Evolutionary conservation across 352 stramenopile genomes (phyloP), one percentile per base, ranked within the genome.

Genomic region (Elongisporangium anandrum): DNA sequence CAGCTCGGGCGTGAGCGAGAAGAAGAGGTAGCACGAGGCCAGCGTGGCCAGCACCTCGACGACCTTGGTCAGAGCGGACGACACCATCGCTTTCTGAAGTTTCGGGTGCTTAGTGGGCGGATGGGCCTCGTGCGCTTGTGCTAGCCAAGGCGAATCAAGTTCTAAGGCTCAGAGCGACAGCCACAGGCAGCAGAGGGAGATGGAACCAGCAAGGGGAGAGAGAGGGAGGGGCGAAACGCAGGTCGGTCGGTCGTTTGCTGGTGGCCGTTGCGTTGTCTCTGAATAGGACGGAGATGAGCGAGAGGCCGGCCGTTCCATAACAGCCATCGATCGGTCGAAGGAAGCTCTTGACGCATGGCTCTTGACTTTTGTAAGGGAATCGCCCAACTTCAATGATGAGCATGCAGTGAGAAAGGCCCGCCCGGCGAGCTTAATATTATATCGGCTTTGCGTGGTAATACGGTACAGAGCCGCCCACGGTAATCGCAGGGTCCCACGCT

Each of bases 11-110:
- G 73, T 26, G 0, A 83, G 72, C 53, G 73, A 83, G 45, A 69
- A 71, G 55, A 83, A 86, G n/a, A 86, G 63, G 48, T 57, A 54
- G 52, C 64, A 76, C 10, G 76, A 67, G 52, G 76, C 73, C 34
- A 83, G 26, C n/a, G 73, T 79, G 3, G 76, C 76, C 29, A 41
- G 29, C 29, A 41, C 29, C 29, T 41, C 29, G 5, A 41, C 29
- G 29, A 41, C 29, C 29, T 41, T 41, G 29, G 29, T 41, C 29
- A 41, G 9, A 41, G 29, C 29, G 1, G 29, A 8, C 29, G 29
- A 41, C 29, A 41, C 29, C 29, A 41, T 41, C 29, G 29, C 29
- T 41, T 41, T 41, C 29, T 41, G 29, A 41, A 41, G 29, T 41
- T 41, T 34, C 24, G 24, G 24, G 24, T 34, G 24, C 24, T 34